Conservation (phyloP, 257 asterid species). For the Petrea volubilis region DNA sequence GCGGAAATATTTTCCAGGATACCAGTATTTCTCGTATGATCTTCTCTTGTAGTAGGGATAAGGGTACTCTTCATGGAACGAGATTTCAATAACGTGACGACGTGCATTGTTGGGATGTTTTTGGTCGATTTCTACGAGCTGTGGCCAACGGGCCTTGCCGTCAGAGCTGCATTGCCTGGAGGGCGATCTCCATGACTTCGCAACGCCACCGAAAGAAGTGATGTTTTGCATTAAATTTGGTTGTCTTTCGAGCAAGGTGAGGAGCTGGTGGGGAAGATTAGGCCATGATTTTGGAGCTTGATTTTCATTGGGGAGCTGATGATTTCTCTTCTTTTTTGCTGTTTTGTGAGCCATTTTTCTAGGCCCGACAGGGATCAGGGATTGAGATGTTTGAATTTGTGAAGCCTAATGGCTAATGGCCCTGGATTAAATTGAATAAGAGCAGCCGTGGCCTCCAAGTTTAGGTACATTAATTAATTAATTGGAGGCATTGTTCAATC, state of each 20-base stretch:
- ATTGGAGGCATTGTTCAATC: no score
- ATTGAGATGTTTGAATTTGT: no score
- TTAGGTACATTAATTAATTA: no score
- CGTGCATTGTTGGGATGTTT: background rate
- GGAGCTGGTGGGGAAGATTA: constrained; percentile 37
- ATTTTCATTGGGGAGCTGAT: background rate
- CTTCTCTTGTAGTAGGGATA: background rate
- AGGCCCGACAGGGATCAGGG: no score
- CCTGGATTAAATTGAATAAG: no score
- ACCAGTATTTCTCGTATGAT: background rate
- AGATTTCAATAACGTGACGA: background rate
- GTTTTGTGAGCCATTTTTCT: constrained; percentile 22
- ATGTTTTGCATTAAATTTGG: constrained; percentile 27
- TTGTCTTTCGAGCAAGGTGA: constrained; percentile 17
- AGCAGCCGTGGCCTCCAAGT: no score
- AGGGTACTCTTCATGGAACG: background rate
- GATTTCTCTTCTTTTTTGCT: constrained; percentile 5
- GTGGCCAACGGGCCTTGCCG: constrained; percentile 15
- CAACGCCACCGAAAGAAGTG: constrained; percentile 21
- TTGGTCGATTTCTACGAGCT: constrained; percentile 20
- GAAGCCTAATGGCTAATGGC: no score
- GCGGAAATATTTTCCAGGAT: background rate
- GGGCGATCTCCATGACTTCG: constrained; percentile 37
- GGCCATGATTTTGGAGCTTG: constrained; percentile 35
- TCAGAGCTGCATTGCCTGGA: constrained; percentile 19